Evolutionary conservation across 2,329 filamentous ascomycete genomes (phyloP).

Genomic region (Purpureocillium lavendulum): DNA sequence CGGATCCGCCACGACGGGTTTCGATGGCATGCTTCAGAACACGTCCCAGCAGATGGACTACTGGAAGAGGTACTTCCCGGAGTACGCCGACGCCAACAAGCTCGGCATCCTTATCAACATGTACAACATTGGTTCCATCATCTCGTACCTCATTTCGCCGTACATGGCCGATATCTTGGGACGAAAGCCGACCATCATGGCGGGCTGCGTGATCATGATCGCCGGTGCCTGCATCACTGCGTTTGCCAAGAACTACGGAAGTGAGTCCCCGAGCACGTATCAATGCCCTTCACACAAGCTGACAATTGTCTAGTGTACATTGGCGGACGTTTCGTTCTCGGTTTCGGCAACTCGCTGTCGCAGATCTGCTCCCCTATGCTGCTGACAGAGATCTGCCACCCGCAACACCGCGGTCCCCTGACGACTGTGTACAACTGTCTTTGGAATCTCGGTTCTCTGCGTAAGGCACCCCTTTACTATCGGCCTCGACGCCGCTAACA

Average conservation of each 20-base stretch:
- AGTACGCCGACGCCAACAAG: conserved; percentile 27
- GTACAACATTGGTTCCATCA: conserved; percentile 42
- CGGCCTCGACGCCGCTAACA: conserved; percentile 1
- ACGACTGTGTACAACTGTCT: conserved; percentile 61
- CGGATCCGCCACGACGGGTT: conserved; percentile 53
- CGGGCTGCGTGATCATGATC: conserved; percentile 38
- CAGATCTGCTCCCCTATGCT: conserved; percentile 57
- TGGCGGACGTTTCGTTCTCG: conserved; percentile 33
- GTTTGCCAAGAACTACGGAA: conserved; percentile 33
- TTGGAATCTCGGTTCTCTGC: conserved; percentile 52
- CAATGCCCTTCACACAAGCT: background rate
- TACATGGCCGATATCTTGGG: conserved; percentile 35
- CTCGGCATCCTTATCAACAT: conserved; percentile 42
- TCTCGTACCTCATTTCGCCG: conserved; percentile 37
- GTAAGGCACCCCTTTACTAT: conserved; percentile 8
- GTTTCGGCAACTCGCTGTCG: conserved; percentile 58
- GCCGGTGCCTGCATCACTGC: conserved; percentile 30
- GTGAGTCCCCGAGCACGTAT: conserved; percentile 18
- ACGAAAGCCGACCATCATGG: conserved; percentile 32
- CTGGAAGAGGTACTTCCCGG: conserved; percentile 43
- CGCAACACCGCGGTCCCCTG: conserved; percentile 57
- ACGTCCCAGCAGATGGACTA: conserved; percentile 48
- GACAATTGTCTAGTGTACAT: conserved; percentile 21
- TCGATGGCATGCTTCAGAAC: conserved; percentile 53
- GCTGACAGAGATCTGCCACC: conserved; percentile 58